Base-by-base conservation (phyloP, 192 early-diverging fungal genomes). In the Dissophora ornata region DNA sequence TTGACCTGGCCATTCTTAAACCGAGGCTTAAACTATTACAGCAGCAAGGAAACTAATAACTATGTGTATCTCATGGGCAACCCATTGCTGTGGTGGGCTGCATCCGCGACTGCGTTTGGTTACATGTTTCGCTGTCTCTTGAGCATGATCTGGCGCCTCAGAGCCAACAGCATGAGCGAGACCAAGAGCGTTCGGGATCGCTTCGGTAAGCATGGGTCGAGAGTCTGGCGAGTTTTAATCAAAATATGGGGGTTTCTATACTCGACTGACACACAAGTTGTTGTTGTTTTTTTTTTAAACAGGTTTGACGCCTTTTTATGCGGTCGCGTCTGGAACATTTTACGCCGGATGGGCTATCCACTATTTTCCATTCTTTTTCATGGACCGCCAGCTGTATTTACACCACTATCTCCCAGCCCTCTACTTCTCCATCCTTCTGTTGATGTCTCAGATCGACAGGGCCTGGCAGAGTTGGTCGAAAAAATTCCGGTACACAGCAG, bases 321-420 rank as follows among this genome's bases (percentile, higher is more conserved):
- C 83, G 24, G 80, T 84, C 18, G 81, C 85, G 1, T 85, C 86
- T 30, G 86, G 87, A 26, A 90, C 95, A 38, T 84, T 92, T 32
- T 84, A 88, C 24, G 41, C 87, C 1, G 93, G 90, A 19, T 97
- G 95, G 95, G 71, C 81, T 11, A 77, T 95, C 32, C 96, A 97
- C 82, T 96, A 92, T 75, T 48, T 92, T 18, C 93, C 95, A n/a
- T 97, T 97, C 83, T 94, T 92, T 71, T 79, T 94, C 32, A 94
- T 97, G 93, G 81, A 81, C 18, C 94, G 94, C 22, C 93, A 95
- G 79, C 83, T 94, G 26, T 95, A 95, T 68, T 70, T 96, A 16
- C 95, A 97, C 69, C 95, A 98, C 70, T 98, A 97, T 67, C 86
- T 96, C 29, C 96, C 97, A 7, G 89, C 94, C 2, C 81, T 97